phyloP scores from a whole-genome alignment of 1,284 basidiomycete species.

The Fomes fomentarius region DNA sequence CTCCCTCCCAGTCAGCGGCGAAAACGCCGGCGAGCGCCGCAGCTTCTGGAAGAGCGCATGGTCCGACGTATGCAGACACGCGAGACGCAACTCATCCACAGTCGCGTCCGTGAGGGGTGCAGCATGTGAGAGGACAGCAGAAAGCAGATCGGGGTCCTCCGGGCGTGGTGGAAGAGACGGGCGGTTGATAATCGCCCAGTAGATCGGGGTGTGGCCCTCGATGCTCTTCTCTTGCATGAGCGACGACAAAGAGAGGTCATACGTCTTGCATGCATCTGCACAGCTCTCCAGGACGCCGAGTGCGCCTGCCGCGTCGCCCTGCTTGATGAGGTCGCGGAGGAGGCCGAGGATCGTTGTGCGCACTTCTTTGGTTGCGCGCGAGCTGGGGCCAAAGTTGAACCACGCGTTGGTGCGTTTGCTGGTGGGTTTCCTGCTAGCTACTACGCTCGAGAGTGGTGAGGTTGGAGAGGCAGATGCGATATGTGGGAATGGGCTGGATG shows the following conservation, averaged over 20 bases:
- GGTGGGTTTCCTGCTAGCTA: not conserved
- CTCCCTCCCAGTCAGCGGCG: conserved; percentile 55
- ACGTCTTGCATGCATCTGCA: conserved; percentile 44
- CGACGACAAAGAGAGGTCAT: conserved; percentile 42
- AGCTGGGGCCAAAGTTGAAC: conserved; percentile 25
- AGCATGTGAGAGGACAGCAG: conserved; percentile 54
- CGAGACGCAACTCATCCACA: conserved; percentile 60
- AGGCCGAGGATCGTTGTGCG: conserved; percentile 31
- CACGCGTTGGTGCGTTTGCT: conserved; percentile 20
- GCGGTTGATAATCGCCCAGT: conserved; percentile 67
- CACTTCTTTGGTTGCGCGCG: conserved; percentile 28
- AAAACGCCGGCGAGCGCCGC: conserved; percentile 50
- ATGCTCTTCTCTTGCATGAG: conserved; percentile 66
- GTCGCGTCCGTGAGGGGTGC: conserved; percentile 53
- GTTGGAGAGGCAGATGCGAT: conserved; percentile 3
- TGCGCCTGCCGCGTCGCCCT: conserved; percentile 26
- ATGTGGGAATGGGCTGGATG: not conserved
- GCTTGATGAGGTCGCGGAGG: conserved; percentile 34
- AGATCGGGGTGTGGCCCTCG: conserved; percentile 64
- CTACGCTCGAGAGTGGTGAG: conserved; percentile 3
- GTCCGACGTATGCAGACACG: conserved; percentile 65
- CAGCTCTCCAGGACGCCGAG: conserved; percentile 48
- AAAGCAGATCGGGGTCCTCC: conserved; percentile 48
- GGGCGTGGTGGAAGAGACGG: conserved; percentile 16
- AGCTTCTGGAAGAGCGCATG: conserved; percentile 65